Conservation (phyloP, 768 basidiomycete genomes). For the Clathrus columnatus region DNA sequence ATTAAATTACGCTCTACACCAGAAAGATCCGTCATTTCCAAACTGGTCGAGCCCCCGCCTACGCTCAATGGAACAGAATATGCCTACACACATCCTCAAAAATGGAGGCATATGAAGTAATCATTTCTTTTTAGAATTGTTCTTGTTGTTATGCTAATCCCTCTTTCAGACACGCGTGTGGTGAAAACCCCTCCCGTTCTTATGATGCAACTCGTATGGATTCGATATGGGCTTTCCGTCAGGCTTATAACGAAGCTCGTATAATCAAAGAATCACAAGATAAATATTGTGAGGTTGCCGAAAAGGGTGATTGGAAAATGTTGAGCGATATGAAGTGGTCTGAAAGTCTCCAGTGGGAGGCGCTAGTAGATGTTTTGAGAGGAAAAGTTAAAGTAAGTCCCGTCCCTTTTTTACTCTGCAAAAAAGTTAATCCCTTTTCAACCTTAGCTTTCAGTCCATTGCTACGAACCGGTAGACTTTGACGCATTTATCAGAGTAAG, state of each 20-base stretch:
- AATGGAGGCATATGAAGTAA: constrained; percentile 81
- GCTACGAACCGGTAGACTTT: constrained; percentile 67
- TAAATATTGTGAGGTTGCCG: constrained; percentile 55
- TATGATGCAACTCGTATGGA: constrained; percentile 54
- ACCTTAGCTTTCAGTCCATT: constrained; percentile 47
- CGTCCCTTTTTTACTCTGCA: background rate
- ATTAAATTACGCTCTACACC: constrained; percentile 75
- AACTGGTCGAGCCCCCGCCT: constrained; percentile 79
- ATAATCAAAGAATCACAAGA: constrained; percentile 64
- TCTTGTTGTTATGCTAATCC: constrained; percentile 11
- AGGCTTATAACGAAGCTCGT: constrained; percentile 70
- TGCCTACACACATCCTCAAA: constrained; percentile 33
- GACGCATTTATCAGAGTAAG: constrained; percentile 59
- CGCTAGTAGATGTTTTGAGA: constrained; percentile 72
- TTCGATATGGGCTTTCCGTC: constrained; percentile 64
- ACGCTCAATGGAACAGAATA: constrained; percentile 40
- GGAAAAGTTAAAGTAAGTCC: constrained; percentile 69
- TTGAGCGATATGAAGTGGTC: constrained; percentile 46
- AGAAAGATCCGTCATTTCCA: constrained; percentile 68
- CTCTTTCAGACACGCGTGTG: constrained; percentile 49
- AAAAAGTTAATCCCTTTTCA: constrained; percentile 17
- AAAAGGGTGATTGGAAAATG: constrained; percentile 25
- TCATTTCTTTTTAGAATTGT: constrained; percentile 2
- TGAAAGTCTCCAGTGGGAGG: constrained; percentile 62
- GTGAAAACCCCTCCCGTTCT: constrained; percentile 20